Evolutionary conservation across 495 filamentous ascomycete genomes (phyloP).

Genomic region (Xylaria scruposa): DNA sequence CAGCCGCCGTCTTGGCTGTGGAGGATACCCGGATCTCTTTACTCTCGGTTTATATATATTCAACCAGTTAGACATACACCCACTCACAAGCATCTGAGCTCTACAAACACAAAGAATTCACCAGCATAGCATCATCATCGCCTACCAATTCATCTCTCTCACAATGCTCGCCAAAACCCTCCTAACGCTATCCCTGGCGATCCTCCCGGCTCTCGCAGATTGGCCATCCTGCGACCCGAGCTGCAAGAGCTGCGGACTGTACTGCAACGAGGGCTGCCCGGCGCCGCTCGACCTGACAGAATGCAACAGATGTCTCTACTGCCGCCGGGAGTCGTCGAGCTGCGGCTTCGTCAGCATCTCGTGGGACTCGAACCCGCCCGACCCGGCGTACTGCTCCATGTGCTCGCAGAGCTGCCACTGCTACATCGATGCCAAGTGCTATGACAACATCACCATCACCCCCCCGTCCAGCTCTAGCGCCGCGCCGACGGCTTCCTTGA

Average conservation of each 20-base stretch:
- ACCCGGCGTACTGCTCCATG: slow-evolving; percentile 28
- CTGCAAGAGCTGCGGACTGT: slow-evolving; percentile 2
- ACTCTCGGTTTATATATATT: neutral
- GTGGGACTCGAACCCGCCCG: slow-evolving; percentile 28
- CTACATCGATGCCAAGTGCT: slow-evolving; percentile 33
- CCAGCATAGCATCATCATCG: neutral
- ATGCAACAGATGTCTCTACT: slow-evolving; percentile 35
- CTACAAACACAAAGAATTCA: neutral
- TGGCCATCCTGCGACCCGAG: neutral
- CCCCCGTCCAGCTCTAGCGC: slow-evolving; percentile 23
- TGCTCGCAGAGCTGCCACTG: slow-evolving; percentile 32
- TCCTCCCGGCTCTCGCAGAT: neutral
- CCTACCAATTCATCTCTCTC: neutral
- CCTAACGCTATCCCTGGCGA: neutral
- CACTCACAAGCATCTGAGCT: no score
- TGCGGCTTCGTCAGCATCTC: slow-evolving; percentile 30
- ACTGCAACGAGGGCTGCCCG: slow-evolving; percentile 32
- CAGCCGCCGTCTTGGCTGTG: neutral
- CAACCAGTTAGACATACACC: no score
- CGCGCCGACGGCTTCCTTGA: neutral
- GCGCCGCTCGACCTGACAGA: slow-evolving; percentile 21
- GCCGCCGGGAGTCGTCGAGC: slow-evolving; percentile 35
- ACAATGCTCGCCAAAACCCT: neutral
- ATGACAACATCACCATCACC: slow-evolving; percentile 27
- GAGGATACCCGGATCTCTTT: neutral